Base-by-base conservation (phyloP, 495 filamentous ascomycete genomes). In the Talaromyces trachyspermus region DNA sequence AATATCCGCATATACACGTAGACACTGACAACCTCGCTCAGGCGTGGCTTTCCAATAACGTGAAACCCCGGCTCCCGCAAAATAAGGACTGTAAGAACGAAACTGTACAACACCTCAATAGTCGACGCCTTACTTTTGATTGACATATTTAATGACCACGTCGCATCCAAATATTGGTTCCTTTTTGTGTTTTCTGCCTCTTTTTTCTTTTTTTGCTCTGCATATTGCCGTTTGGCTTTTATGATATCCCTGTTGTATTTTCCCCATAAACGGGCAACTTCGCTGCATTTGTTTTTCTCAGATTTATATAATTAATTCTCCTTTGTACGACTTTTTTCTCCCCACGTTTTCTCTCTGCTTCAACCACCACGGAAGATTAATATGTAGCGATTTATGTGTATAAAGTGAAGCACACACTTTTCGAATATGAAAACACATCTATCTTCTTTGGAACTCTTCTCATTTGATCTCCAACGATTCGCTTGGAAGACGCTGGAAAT, bases 21-120 rank as follows among this genome's bases (percentile, higher is more conserved):
- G 7, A 42, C 26, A 42, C 11, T 42, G 3, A 42, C 39, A 2
- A 25, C 17, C n/a, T 36, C n/a, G 10, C 39, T 30, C 51, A 86
- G 83, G 83, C 80, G 25, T 95, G 89, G 89, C 80, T 95, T 53
- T 94, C 89, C 26, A 89, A 91, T 69, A 94, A 94, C 65, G 86
- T 95, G 70, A 95, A 95, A 79, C 81, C 23, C 75, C 75, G 6
- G 44, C 30, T 11, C 75, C 84, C 38, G 57, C 68, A 54, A 72
- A 72, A 66, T 71, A 67, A 65, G 50, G 43, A 18, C 22, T 14
- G 42, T 6, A 6, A 38, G 6, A 18, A 11, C 35, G 35, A 18
- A 44, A 18, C 20, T 44, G 42, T 44, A 44, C 18, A 44, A 44
- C 42, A 32, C 22, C 29, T 27, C 15, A 36, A 25, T 41, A 41